Base-by-base conservation (phyloP, 1,284 basidiomycete species). In the Clitocybe nebularis region DNA sequence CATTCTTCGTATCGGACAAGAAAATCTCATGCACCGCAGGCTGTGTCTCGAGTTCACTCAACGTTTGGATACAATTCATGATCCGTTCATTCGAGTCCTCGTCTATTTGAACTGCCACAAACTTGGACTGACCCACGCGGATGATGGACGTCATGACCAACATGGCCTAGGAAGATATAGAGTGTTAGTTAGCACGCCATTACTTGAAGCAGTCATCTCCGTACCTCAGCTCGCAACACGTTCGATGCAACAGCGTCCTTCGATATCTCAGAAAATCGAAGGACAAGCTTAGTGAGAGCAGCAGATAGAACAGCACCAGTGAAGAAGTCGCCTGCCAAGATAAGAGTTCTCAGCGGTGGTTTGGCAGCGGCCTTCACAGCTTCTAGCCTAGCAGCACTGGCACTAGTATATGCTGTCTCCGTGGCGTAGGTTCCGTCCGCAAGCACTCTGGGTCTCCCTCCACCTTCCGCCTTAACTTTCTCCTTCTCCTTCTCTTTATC, bases 351-450 rank as follows among this genome's bases (percentile, higher is more conserved):
- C 39, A 99, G 69, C 22, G 94, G 93, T 1, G 95, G 95, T 67
- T 97, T 98, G 16, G 82, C 70, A 20, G 91, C 88, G 21, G 86
- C 77, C 62, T 93, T 93, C 49, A 89, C 85, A 28, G 84, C 82
- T 51, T 94, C 89, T 40, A 90, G 65, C 38, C 77, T 75, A 5
- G 83, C 84, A 32, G 74, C 68, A 32, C 79, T 73, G 16, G 81
- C 74, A 37, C 82, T 82, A 19, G 84, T 84, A 67, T 87, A 97
- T 8, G 91, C 91, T 0, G 92, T 92, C 69, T 99, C 96, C 3
- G 94, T 98, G 0, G 94, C 95, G 61, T 99, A 99, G 2, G 95
- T 99, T 10, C 96, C 96, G 59, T 99, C 96, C 14, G 93, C 93
- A 30, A 97, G 72, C 1, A 99, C 89, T 55, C 70, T 78, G 8